Base-by-base conservation (phyloP, 2,329 filamentous ascomycete species). In the Sclerotiophoma versabilis region DNA sequence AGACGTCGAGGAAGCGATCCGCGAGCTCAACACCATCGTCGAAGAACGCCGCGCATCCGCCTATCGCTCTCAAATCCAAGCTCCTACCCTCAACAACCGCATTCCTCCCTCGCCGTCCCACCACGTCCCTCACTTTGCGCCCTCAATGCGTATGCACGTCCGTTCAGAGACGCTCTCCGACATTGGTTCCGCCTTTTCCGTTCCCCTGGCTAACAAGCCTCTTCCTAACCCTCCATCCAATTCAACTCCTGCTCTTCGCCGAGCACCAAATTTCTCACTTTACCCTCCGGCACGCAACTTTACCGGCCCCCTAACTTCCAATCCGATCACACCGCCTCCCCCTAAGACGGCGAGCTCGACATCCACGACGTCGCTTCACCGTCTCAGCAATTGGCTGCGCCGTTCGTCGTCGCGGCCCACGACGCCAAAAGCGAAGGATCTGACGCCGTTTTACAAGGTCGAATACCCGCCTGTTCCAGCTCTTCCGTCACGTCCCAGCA, bases 11-110 rank as follows among this genome's bases (percentile, higher is more conserved):
- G 73, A 75, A 29, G 79, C 77, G 12, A 77, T 81, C 46, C 71
- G 77, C 3, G 79, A 80, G 62, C 73, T 81, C 49, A 80, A 81
- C 65, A 80, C 76, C 19, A 80, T 81, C 45, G 75, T 81, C 42
- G 77, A 80, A 60, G 77, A 80, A 60, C 74, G 74, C 14, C 68
- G 77, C n/a, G 74, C 73, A 23, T 76, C 75, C 41, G 69, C 71
- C 8, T 72, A 71, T 53, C 65, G 70, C 25, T 68, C 68, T 0
- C 61, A 65, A 20, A 65, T 64, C 19, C 63, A 68, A n/a, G 64
- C 66, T 1, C 64, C 72, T 2, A 56, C 64, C 7, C 55, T 70
- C 33, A 59, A 62, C 65, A 63, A 62, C 45, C 60, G 66, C 9
- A 64, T 70, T 57, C 65, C 66, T 30, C 71, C 62, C 9, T 74